Percentiles rank a stretch among this genome's conserved stretches.
These are phyloP conservation scores for Xenosphaeropsis pyriputrescens DNA, from an alignment of 2,329 filamentous ascomycete genomes.

Conservation along the genomic window DNA sequence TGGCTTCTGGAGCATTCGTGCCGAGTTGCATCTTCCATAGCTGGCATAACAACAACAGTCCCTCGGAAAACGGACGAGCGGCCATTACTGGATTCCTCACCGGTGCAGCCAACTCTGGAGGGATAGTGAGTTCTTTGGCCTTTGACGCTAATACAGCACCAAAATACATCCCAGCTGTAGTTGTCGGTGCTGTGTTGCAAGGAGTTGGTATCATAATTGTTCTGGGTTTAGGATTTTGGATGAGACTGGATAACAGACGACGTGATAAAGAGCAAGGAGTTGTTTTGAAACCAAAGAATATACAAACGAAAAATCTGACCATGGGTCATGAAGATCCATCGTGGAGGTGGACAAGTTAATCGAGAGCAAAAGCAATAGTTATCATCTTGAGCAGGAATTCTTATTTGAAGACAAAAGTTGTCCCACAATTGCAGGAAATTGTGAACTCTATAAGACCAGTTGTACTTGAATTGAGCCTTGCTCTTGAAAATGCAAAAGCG, in stretches of 20 bases:
- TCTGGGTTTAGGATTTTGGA: slow-evolving; percentile 25
- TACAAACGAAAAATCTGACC: slow-evolving; percentile 22
- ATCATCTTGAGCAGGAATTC: no score
- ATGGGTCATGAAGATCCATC: slow-evolving; percentile 22
- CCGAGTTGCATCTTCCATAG: slow-evolving; percentile 28
- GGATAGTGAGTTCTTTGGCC: slow-evolving; percentile 26
- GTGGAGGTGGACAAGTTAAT: slow-evolving; percentile 17
- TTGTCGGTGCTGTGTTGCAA: slow-evolving; percentile 26
- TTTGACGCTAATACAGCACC: slow-evolving; percentile 32
- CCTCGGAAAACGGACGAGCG: slow-evolving; percentile 31
- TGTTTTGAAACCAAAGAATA: slow-evolving; percentile 20
- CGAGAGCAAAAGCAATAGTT: no score
- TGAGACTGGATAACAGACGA: slow-evolving; percentile 26
- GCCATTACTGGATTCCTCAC: slow-evolving; percentile 31
- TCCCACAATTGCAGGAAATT: no score
- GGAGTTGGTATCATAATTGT: slow-evolving; percentile 24
- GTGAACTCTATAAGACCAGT: no score
- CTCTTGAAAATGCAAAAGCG: no score
- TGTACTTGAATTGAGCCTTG: no score
- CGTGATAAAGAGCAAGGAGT: slow-evolving; percentile 22
- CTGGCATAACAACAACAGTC: slow-evolving; percentile 37
- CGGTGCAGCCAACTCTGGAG: slow-evolving; percentile 31
- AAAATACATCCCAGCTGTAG: slow-evolving; percentile 29
- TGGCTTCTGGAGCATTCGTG: slow-evolving; percentile 29
- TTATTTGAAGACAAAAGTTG: no score